Evolutionary conservation across 306 rosid species (phyloP).

Genomic region (Leucaena leucocephala): DNA sequence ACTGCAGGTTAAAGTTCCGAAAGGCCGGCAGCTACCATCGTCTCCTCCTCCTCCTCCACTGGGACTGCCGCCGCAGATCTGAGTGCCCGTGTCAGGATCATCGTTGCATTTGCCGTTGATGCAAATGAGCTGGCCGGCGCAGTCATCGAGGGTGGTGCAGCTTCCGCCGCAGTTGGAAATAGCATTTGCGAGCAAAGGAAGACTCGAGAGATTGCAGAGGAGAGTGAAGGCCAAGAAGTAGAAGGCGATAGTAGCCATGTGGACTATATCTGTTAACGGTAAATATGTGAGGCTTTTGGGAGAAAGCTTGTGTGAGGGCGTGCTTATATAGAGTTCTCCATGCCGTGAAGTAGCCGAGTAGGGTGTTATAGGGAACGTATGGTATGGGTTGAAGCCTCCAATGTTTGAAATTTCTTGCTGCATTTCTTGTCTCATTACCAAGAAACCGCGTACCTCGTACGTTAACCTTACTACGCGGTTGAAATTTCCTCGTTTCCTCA

Average conservation of each 20-base stretch:
- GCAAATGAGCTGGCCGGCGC: constrained; percentile 57
- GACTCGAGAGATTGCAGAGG: not conserved
- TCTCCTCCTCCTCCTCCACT: not conserved
- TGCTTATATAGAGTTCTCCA: not conserved
- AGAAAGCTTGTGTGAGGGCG: not conserved
- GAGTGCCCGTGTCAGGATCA: constrained; percentile 48
- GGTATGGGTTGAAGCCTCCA: not conserved
- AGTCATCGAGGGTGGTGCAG: constrained; percentile 43
- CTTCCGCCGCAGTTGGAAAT: constrained; percentile 49
- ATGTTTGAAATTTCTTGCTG: not conserved
- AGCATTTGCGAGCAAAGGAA: constrained; percentile 30
- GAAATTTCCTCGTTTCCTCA: too few species aligned
- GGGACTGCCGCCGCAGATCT: constrained; percentile 8
- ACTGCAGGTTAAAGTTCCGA: constrained; percentile 31
- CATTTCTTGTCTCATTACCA: too few species aligned
- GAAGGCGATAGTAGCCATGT: not conserved
- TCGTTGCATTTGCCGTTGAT: constrained; percentile 50
- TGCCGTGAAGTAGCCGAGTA: not conserved
- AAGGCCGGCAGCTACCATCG: not conserved
- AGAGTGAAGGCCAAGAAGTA: not conserved
- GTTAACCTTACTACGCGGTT: too few species aligned
- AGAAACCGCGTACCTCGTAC: too few species aligned
- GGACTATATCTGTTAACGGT: not conserved
- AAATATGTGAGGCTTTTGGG: not conserved
- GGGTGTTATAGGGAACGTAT: not conserved